Evolutionary conservation across 176 grass and related monocot genomes (phyloP).

Genomic region (Bromus sterilis): DNA sequence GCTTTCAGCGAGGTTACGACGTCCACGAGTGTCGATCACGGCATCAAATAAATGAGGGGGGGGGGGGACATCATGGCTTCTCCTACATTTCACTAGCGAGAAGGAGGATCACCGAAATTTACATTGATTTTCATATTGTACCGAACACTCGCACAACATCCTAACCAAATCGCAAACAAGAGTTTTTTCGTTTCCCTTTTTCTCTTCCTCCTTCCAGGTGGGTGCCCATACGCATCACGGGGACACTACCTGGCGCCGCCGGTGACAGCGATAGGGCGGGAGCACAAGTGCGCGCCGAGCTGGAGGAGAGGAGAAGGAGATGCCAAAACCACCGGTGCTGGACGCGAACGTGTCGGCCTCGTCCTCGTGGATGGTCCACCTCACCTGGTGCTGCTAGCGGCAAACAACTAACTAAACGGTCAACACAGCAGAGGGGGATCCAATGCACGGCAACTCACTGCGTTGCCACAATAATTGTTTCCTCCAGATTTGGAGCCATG

Average conservation of each 20-base stretch:
- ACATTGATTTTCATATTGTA: too few relatives aligned
- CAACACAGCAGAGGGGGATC: slow-evolving; percentile 7
- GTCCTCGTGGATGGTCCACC: slow-evolving; percentile 18
- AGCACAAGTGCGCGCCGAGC: slow-evolving; percentile 10
- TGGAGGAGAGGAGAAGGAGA: slow-evolving; percentile 18
- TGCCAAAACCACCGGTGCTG: slow-evolving; percentile 26
- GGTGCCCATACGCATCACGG: neutral
- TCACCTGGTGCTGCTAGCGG: neutral
- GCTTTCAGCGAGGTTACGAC: too few relatives aligned
- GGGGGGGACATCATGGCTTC: too few relatives aligned
- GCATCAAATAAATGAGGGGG: too few relatives aligned
- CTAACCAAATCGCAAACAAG: too few relatives aligned
- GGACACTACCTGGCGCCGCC: neutral
- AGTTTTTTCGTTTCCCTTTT: neutral
- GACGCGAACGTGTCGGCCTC: slow-evolving; percentile 39
- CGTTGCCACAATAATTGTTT: neutral
- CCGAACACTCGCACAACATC: too few relatives aligned
- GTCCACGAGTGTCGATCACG: too few relatives aligned
- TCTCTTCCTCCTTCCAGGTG: neutral
- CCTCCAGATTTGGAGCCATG: neutral
- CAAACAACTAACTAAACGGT: slow-evolving; percentile 44
- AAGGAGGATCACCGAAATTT: too few relatives aligned
- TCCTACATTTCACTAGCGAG: too few relatives aligned
- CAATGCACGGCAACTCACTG: neutral
- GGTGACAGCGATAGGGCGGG: slow-evolving; percentile 6